A percentile compares a stretch with the other conserved stretches of the same genome.
phyloP scores from a whole-genome alignment of 257 asterid genomes.

The Gentiana straminea region DNA sequence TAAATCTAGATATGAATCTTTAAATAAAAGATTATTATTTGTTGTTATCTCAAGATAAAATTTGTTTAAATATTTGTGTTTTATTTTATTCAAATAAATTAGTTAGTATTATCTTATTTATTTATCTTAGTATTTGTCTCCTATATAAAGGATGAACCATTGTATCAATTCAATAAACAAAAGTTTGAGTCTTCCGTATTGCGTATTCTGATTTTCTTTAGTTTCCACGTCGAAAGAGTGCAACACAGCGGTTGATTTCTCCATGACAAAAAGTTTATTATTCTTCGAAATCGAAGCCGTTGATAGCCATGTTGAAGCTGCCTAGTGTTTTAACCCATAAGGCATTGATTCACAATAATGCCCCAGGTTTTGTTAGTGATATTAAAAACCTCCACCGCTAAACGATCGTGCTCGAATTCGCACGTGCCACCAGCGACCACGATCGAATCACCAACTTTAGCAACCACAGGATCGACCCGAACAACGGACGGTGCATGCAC shows the following conservation, averaged over 20 bases:
- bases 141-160: no score
- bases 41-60: no score
- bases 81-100: no score
- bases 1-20: no score
- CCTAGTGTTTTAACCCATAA: constrained; percentile 24
- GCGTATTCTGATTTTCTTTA: no score
- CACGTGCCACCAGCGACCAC: constrained; percentile 72
- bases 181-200: no score
- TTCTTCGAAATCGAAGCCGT: no score
- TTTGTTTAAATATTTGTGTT: no score
- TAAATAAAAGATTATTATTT: no score
- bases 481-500: constrained; percentile 37
- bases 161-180: no score
- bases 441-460: constrained; percentile 26
- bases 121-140: no score
- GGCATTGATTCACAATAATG: constrained; percentile 51
- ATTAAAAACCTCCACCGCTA: constrained; percentile 1
- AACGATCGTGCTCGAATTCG: constrained; percentile 43
- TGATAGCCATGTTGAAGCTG: constrained; percentile 4
- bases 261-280: constrained; percentile 18
- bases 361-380: constrained; percentile 22
- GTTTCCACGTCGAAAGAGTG: constrained; percentile 52
- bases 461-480: constrained; percentile 35
- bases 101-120: no score
- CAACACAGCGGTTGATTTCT: constrained; percentile 37